A percentile compares a stretch with the other conserved stretches of the same genome.
phyloP scores from a whole-genome alignment of 148 eudicot species.

The Vaccinium corymbosum region DNA sequence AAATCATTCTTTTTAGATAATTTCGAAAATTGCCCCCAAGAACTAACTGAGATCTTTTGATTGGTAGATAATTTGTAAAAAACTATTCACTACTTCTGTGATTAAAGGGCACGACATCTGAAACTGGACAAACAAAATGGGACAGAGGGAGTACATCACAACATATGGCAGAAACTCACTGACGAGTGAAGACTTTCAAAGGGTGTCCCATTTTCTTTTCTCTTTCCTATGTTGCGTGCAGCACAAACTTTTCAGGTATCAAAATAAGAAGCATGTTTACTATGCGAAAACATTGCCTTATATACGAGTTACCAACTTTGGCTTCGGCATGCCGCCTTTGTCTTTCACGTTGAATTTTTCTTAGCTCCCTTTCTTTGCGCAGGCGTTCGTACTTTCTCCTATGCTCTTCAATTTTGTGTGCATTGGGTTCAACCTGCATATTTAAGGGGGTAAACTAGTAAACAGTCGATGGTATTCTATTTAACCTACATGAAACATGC shows the following conservation, averaged over 20 bases:
- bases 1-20: not conserved
- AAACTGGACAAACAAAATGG: not conserved
- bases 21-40: not conserved
- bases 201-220: constrained; percentile 8
- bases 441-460: constrained; percentile 2
- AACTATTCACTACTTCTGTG: not conserved
- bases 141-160: not conserved
- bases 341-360: constrained; percentile 38
- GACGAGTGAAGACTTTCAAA: not conserved
- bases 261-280: not conserved
- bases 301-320: constrained; percentile 19
- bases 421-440: constrained; percentile 66
- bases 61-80: not conserved
- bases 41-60: not conserved
- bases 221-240: not conserved
- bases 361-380: constrained; percentile 43
- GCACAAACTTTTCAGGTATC: constrained; percentile 3
- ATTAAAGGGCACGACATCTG: not conserved
- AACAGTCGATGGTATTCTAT: not conserved
- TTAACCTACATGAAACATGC: not conserved
- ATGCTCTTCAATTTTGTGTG: constrained; percentile 58
- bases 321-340: constrained; percentile 38
- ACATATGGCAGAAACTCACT: not conserved
- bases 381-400: constrained; percentile 56
- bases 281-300: not conserved